phyloP scores from a whole-genome alignment of 805 yeast species.

The Candida odintsovae region DNA sequence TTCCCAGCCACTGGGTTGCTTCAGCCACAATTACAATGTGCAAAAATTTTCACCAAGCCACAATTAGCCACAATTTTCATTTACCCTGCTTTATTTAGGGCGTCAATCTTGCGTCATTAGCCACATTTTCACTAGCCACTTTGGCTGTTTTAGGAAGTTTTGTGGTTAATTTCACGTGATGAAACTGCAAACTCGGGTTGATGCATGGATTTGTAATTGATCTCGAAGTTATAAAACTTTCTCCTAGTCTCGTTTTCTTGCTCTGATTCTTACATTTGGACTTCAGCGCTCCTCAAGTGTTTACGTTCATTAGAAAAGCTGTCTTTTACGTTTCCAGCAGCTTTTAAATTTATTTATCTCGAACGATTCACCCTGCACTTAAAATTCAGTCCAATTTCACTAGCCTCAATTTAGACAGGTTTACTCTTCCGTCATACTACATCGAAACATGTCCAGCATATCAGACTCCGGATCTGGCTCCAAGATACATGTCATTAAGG shows the following conservation, averaged over 20 bases:
- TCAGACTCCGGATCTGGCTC: not conserved
- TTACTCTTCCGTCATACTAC: not conserved
- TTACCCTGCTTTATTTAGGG: not conserved
- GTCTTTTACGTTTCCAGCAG: not conserved
- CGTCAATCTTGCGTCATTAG: not conserved
- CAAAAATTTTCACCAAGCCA: not conserved
- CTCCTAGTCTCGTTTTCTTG: not conserved
- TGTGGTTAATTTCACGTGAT: conserved; percentile 16
- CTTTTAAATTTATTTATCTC: not conserved
- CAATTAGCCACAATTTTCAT: conserved; percentile 1
- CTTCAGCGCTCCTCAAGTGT: not conserved
- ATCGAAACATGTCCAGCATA: not conserved
- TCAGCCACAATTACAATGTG: conserved; percentile 1
- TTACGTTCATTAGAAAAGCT: not conserved
- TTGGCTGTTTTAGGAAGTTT: conserved; percentile 1
- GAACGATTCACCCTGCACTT: not conserved
- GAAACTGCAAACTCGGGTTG: not conserved
- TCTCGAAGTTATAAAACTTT: not conserved
- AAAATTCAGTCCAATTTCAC: not conserved
- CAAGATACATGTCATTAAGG: conserved; percentile 22
- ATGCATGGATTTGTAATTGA: not conserved
- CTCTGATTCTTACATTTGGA: not conserved
- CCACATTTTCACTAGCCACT: conserved; percentile 9
- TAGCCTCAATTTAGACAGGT: not conserved
- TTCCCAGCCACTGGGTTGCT: not conserved